phyloP scores from a whole-genome alignment of 805 yeast genomes.

The Lachancea nothofagi region DNA sequence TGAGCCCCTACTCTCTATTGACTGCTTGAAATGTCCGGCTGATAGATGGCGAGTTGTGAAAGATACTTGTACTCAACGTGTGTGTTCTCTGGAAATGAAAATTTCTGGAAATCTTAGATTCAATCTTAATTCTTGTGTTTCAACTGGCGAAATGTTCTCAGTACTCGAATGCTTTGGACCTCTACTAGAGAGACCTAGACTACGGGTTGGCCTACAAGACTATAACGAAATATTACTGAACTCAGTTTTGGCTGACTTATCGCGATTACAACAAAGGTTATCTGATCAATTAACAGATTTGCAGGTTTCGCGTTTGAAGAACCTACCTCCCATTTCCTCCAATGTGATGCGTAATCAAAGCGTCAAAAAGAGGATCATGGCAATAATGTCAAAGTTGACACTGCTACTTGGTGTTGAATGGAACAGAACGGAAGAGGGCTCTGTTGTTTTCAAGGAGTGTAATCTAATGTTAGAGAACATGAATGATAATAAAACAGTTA shows the following conservation, averaged over 20 bases:
- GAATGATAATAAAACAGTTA: conserved; percentile 38
- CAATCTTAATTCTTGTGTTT: conserved; percentile 33
- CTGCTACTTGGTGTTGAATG: conserved; percentile 55
- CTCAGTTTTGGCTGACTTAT: conserved; percentile 45
- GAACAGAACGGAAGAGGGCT: conserved; percentile 62
- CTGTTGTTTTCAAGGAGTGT: conserved; percentile 49
- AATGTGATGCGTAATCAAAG: conserved; percentile 50
- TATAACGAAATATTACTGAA: conserved; percentile 48
- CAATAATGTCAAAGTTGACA: conserved; percentile 42
- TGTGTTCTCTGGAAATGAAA: conserved; percentile 41
- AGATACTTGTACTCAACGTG: conserved; percentile 38
- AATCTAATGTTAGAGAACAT: conserved; percentile 41
- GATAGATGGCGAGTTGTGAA: conserved; percentile 41
- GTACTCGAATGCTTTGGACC: conserved; percentile 46
- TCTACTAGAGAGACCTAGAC: conserved; percentile 46
- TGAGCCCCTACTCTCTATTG: conserved; percentile 30
- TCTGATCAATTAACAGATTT: conserved; percentile 33
- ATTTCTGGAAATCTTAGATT: conserved; percentile 39
- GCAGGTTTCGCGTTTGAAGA: conserved; percentile 37
- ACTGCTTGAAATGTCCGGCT: conserved; percentile 1
- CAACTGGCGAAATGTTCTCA: conserved; percentile 46
- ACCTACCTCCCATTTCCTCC: conserved; percentile 44
- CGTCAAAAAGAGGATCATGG: conserved; percentile 39
- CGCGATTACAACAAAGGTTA: conserved; percentile 38
- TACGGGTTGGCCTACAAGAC: conserved; percentile 54